Evolutionary conservation across 192 early-diverging fungal genomes (phyloP), one percentile per base, ranked within the genome.

Genomic region (Entrophospora sp.): DNA sequence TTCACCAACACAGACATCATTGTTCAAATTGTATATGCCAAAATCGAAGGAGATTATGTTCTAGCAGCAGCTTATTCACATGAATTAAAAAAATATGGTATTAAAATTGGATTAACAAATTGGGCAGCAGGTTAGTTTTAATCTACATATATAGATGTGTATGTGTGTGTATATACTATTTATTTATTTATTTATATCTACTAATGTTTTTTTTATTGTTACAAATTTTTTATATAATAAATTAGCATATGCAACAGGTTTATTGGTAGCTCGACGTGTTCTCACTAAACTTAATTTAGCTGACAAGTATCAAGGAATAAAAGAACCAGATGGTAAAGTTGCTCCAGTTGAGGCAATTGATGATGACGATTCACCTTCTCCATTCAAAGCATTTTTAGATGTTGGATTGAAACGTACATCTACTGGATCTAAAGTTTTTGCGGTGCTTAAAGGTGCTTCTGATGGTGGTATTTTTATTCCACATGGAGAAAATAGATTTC

Each of bases 91-190:
- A 81, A 82, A 74, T 99, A 90, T 78, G 95, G 95, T 70, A 81
- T 99, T 83, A 89, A 92, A 83, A 85, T 92, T 81, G 96, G 96
- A 87, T 84, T 99, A 79, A 99, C 96, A 85, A 99, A 99, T 92
- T 99, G 95, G 95, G 87, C 96, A 73, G 94, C 96, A 65, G 70
- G 64, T 66, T 31, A 66, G 64, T n/a, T n/a, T n/a, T n/a, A n/a
- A n/a, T n/a, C n/a, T n/a, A n/a, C n/a, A n/a, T n/a, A n/a, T n/a
- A n/a, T n/a, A n/a, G n/a, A n/a, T n/a, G n/a, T n/a, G n/a, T n/a
- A n/a, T n/a, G n/a, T n/a, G n/a, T n/a, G n/a, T n/a, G n/a, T n/a
- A n/a, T n/a, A n/a, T n/a, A n/a, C n/a, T n/a, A n/a, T n/a, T n/a
- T n/a, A n/a, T n/a, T n/a, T n/a, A n/a, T n/a, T n/a, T n/a, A n/a